Evolutionary conservation across 2,329 filamentous ascomycete genomes (phyloP).

Genomic region (Teratosphaeria nubilosa): DNA sequence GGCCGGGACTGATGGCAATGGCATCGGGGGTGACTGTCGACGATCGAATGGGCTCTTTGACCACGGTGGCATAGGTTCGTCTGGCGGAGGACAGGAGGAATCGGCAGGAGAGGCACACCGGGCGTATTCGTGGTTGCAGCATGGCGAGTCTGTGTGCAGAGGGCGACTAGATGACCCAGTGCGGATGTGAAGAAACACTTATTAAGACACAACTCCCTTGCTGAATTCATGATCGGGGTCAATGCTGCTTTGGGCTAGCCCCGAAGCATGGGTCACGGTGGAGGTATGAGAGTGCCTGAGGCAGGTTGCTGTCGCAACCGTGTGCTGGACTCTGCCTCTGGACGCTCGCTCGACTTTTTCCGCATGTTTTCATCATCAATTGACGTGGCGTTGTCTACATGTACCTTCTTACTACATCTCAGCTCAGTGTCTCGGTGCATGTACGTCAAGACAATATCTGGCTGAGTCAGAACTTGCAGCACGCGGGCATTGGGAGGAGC

Average conservation of each 20-base stretch:
- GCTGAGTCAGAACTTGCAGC: no score
- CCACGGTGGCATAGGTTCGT: conserved; percentile 45
- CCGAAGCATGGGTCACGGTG: background rate
- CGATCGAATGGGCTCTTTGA: conserved; percentile 23
- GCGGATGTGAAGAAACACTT: background rate
- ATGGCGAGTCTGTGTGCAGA: conserved; percentile 31
- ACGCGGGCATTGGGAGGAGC: no score
- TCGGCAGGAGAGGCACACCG: conserved; percentile 40
- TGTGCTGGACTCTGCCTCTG: no score
- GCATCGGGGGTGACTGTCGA: conserved; percentile 17
- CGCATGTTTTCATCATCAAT: background rate
- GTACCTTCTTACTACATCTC: background rate
- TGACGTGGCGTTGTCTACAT: background rate
- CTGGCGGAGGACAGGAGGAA: conserved; percentile 34
- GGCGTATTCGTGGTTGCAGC: conserved; percentile 56
- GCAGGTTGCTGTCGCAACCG: background rate
- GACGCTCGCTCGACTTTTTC: no score
- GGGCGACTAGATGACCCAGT: background rate
- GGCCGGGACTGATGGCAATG: conserved; percentile 19
- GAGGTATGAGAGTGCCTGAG: background rate
- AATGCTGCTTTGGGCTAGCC: no score
- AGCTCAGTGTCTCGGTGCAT: background rate
- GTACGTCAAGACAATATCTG: background rate
- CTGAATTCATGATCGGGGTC: no score
- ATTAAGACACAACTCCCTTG: no score